Evolutionary conservation across 768 basidiomycete species (phyloP).

Genomic region (Tulasnella sp.): DNA sequence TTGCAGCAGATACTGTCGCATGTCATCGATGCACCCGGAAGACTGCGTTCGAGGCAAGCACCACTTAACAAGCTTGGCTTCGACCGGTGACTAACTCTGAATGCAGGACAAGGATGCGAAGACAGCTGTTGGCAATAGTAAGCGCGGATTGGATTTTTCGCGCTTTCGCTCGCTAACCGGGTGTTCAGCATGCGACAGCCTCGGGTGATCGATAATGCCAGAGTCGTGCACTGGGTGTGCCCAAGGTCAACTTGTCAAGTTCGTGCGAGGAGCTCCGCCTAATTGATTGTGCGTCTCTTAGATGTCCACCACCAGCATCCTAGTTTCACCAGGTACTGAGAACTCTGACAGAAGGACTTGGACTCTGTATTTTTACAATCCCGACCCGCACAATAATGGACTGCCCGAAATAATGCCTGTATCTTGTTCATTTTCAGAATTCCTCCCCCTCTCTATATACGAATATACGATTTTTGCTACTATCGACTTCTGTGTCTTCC

Average conservation of each 20-base stretch:
- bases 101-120: slow-evolving; percentile 6
- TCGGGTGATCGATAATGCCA: slow-evolving; percentile 3
- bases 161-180: neutral
- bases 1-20: neutral
- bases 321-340: neutral
- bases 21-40: slow-evolving; percentile 3
- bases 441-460: neutral
- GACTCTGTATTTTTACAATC: neutral
- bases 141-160: neutral
- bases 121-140: slow-evolving; percentile 13
- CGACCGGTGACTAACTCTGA: neutral
- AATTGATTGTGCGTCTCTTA: neutral
- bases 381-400: neutral
- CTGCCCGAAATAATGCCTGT: neutral
- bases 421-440: neutral
- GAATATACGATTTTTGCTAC: neutral
- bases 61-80: neutral
- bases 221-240: neutral
- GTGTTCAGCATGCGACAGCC: slow-evolving; percentile 5
- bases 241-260: neutral
- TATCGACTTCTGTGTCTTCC: too few species aligned
- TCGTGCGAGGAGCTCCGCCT: neutral
- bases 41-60: slow-evolving; percentile 7
- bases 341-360: neutral
- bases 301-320: neutral